Conservation (phyloP, 345 rosid genomes). For the Arabis alpina region DNA sequence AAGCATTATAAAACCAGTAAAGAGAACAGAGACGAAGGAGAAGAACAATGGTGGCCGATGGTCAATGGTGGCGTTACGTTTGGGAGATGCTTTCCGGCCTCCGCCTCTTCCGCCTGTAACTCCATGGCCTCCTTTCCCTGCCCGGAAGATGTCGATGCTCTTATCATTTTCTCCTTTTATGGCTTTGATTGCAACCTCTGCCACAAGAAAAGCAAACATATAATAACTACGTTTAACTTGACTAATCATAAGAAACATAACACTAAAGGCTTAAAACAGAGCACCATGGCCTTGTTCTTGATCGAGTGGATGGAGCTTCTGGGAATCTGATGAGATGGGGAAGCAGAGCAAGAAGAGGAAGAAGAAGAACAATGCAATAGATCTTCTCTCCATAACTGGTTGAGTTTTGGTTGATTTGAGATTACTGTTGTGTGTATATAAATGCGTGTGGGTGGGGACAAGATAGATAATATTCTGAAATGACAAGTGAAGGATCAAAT, state of each 20-base stretch:
- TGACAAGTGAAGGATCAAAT: constrained; percentile 28
- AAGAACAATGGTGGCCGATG: constrained; percentile 23
- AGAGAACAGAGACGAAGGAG: constrained; percentile 27
- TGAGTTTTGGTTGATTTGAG: constrained; percentile 9
- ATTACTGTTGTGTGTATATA: constrained; percentile 9
- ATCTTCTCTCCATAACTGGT: constrained; percentile 23
- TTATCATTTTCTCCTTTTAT: constrained; percentile 19
- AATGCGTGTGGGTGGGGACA: neutral
- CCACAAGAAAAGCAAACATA: constrained; percentile 5
- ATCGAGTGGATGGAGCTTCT: constrained; percentile 1
- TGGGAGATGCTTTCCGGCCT: constrained; percentile 41
- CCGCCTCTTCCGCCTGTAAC: constrained; percentile 34
- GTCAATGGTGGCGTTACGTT: constrained; percentile 28
- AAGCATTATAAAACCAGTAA: constrained; percentile 24
- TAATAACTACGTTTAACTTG: neutral
- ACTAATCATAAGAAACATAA: neutral
- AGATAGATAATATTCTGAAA: constrained; percentile 11
- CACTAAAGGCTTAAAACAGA: constrained; percentile 2
- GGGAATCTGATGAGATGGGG: constrained; percentile 26
- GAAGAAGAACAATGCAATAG: constrained; percentile 21
- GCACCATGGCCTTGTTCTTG: constrained; percentile 34
- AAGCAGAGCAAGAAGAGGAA: constrained; percentile 26
- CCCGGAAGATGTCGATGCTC: constrained; percentile 21
- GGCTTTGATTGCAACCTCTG: constrained; percentile 23
- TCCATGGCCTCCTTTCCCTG: constrained; percentile 33